phyloP scores from a whole-genome alignment of 1,139 yeast genomes.

The Candida labiduridarum region DNA sequence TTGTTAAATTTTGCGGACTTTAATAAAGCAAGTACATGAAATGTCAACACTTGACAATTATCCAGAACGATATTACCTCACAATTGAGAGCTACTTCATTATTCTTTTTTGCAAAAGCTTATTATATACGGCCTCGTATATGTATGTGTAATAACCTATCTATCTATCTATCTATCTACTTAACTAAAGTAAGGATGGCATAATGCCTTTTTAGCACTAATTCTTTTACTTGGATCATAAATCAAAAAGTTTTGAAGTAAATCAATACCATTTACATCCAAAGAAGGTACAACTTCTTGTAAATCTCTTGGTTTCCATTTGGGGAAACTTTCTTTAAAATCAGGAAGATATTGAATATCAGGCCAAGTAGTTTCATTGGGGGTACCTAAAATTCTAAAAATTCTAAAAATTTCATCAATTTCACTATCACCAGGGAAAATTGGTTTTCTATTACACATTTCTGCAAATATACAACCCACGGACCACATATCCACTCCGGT shows the following conservation, averaged over 20 bases:
- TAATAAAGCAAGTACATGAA: too few relatives aligned
- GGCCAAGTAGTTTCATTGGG: constrained; percentile 97
- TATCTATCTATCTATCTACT: background rate
- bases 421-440: constrained; percentile 97
- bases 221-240: constrained; percentile 92
- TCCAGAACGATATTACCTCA: too few relatives aligned
- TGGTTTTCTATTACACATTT: constrained; percentile 96
- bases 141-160: background rate
- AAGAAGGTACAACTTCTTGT: constrained; percentile 71
- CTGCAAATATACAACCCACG: constrained; percentile 97
- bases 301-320: constrained; percentile 85
- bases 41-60: too few relatives aligned
- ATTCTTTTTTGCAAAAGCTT: too few relatives aligned
- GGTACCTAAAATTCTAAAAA: constrained; percentile 90
- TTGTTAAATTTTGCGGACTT: background rate
- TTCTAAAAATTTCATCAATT: constrained; percentile 94
- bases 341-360: constrained; percentile 91
- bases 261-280: constrained; percentile 83
- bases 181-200: constrained; percentile 81
- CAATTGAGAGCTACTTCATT: background rate
- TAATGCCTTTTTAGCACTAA: constrained; percentile 92
- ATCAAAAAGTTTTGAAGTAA: constrained; percentile 76
- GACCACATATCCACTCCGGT: constrained; percentile 99
- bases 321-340: constrained; percentile 93
- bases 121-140: too few relatives aligned